Evolutionary conservation across 2,329 filamentous ascomycete species (phyloP), one percentile per base, ranked within the genome.

Genomic region (Diaporthe batatas): DNA sequence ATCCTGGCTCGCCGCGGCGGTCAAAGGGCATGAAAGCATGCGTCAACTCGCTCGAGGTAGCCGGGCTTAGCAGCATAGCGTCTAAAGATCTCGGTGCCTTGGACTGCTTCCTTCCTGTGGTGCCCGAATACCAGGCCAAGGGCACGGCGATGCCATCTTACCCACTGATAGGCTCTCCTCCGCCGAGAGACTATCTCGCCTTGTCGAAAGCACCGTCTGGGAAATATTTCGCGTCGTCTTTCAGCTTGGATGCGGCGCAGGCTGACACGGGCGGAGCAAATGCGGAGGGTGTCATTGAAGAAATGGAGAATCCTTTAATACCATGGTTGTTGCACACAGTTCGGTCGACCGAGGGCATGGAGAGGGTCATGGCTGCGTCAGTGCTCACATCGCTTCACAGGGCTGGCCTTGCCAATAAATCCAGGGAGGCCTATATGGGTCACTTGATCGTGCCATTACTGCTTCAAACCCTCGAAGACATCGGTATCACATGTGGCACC

Each of bases 311-410:
- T 73, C 89, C 91, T 2, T 82, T 95, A 25, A 86, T 95, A 51
- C 90, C 93, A 1, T 95, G 93, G 91, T 86, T 96, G 23, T 88
- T 96, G 57, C 85, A 89, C 65, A 80, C 93, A 57, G 86, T 90
- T 58, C 87, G 93, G 75, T 86, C 88, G 18, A 86, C 88, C 32
- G 81, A 82, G 59, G 89, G 89, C 36, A 84, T 89, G 75, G 88
- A 91, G 71, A 87, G 92, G 25, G 82, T 95, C 64, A 90, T 92
- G 85, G 92, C 93, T 42, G 89, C 91, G 11, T 90, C 90, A 39
- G 85, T 96, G 11, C 85, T 95, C 54, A 90, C 92, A 0, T 89
- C 90, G 25, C 84, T 96, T 18, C 93, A 92, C 80, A 91, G 91
- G 76, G 86, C 91, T 16, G 91, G 91, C 0, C 86, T 94, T 73